Evolutionary conservation across 805 yeast genomes (phyloP).

Genomic region (Sugiyamaella marilandica): DNA sequence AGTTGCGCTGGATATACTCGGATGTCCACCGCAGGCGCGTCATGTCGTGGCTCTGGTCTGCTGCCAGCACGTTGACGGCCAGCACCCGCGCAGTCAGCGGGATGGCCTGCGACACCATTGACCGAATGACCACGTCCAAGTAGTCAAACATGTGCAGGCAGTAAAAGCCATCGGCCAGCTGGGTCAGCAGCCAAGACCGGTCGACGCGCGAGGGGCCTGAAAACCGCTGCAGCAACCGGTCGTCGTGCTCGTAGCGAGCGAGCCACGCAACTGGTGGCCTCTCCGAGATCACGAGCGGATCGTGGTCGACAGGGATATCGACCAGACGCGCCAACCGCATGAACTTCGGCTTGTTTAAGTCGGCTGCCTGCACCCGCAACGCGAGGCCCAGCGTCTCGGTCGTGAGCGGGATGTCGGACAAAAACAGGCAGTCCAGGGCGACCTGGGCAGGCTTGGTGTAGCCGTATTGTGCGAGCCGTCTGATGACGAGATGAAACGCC

Average conservation of each 20-base stretch:
- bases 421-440: conserved; percentile 26
- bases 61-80: conserved; percentile 21
- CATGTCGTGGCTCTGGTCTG: conserved; percentile 19
- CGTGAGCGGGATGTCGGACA: conserved; percentile 19
- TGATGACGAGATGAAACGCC: conserved; percentile 24
- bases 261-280: conserved; percentile 5
- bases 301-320: neutral
- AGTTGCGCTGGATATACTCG: conserved; percentile 8
- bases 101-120: conserved; percentile 4
- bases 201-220: neutral
- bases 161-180: conserved; percentile 17
- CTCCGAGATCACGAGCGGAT: neutral
- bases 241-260: neutral
- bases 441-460: conserved; percentile 25
- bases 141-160: conserved; percentile 11
- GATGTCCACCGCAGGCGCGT: conserved; percentile 22
- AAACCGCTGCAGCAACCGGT: neutral
- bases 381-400: conserved; percentile 14
- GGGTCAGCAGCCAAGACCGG: conserved; percentile 1
- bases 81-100: conserved; percentile 15
- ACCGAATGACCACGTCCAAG: conserved; percentile 13
- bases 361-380: conserved; percentile 1
- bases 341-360: neutral
- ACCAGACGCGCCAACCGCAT: neutral
- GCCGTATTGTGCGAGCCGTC: conserved; percentile 20